phyloP scores from a whole-genome alignment of 148 eudicot genomes.

The Dianthus caryophyllus region DNA sequence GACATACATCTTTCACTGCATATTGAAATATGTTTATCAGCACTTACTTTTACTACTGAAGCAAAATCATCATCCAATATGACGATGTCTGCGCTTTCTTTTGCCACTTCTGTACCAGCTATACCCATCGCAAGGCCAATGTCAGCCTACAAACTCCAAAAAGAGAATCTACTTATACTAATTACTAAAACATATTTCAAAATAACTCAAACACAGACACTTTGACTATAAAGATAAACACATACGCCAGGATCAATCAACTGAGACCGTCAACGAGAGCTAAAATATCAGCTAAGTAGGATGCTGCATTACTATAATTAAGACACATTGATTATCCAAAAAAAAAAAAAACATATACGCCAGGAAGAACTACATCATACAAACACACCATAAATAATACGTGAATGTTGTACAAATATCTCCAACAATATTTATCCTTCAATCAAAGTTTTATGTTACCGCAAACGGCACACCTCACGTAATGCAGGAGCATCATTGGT shows the following conservation, averaged over 20 bases:
- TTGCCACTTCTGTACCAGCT: slow-evolving; percentile 91
- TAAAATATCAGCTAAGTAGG: background rate
- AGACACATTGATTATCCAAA: background rate
- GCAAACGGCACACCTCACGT: slow-evolving; percentile 56
- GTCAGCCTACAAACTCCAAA: slow-evolving; percentile 56
- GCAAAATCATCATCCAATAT: slow-evolving; percentile 93
- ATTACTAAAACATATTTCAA: background rate
- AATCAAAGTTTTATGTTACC: background rate
- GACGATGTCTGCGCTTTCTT: slow-evolving; percentile 91
- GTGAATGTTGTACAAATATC: background rate
- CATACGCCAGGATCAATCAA: too few species aligned
- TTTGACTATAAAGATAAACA: too few species aligned
- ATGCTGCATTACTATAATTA: background rate
- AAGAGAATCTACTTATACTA: slow-evolving; percentile 5
- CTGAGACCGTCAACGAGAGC: too few species aligned
- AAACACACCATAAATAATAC: background rate
- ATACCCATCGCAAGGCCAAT: slow-evolving; percentile 99
- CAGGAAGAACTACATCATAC: background rate
- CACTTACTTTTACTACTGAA: slow-evolving; percentile 89
- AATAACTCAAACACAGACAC: background rate
- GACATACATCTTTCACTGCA: background rate
- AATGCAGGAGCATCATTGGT: slow-evolving; percentile 99
- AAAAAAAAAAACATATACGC: background rate
- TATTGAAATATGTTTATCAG: background rate
- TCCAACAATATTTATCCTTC: background rate